A percentile compares a stretch with the other conserved stretches of the same genome.
phyloP scores from a whole-genome alignment of 306 rosid genomes.

The Mimosa bimucronata region DNA sequence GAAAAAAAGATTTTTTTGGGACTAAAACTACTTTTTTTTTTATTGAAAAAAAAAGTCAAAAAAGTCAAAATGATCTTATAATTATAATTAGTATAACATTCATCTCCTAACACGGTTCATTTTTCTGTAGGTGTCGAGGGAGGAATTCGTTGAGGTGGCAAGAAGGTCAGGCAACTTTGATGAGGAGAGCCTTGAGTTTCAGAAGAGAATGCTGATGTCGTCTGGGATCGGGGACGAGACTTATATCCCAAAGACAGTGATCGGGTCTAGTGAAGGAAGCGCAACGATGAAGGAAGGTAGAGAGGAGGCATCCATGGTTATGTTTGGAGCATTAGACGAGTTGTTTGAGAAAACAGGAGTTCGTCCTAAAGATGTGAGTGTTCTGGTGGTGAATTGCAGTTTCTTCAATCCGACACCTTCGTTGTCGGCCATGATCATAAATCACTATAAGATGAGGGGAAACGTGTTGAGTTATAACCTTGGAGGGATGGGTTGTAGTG shows the following conservation, averaged over 20 bases:
- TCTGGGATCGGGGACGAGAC: conserved; percentile 94
- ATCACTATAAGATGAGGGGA: conserved; percentile 98
- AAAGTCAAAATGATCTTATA: too few relatives aligned
- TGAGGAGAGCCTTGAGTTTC: conserved; percentile 68
- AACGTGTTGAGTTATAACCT: conserved; percentile 89
- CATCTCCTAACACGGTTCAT: too few relatives aligned
- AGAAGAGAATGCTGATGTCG: conserved; percentile 65
- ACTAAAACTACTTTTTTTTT: too few relatives aligned
- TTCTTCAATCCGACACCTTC: conserved; percentile 98
- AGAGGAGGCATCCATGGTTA: conserved; percentile 77
- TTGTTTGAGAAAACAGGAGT: conserved; percentile 79
- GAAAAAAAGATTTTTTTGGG: too few relatives aligned
- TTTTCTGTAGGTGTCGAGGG: conserved; percentile 63
- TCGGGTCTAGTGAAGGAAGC: conserved; percentile 52
- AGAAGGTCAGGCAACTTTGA: conserved; percentile 83
- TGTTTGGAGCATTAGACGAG: conserved; percentile 95
- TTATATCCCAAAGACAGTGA: conserved; percentile 73
- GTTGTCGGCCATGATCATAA: conserved; percentile 91
- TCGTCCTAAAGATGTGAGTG: conserved; percentile 83
- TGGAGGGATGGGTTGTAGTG: conserved; percentile 99
- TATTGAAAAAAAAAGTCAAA: too few relatives aligned
- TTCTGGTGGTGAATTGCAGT: conserved; percentile 91
- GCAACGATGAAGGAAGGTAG: conserved; percentile 97
- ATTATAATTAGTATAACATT: too few relatives aligned
- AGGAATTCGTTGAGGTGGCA: conserved; percentile 73